A percentile compares a stretch with the other conserved stretches of the same genome.
phyloP scores from a whole-genome alignment of 2,329 filamentous ascomycete genomes.

The Colletotrichum sp. region DNA sequence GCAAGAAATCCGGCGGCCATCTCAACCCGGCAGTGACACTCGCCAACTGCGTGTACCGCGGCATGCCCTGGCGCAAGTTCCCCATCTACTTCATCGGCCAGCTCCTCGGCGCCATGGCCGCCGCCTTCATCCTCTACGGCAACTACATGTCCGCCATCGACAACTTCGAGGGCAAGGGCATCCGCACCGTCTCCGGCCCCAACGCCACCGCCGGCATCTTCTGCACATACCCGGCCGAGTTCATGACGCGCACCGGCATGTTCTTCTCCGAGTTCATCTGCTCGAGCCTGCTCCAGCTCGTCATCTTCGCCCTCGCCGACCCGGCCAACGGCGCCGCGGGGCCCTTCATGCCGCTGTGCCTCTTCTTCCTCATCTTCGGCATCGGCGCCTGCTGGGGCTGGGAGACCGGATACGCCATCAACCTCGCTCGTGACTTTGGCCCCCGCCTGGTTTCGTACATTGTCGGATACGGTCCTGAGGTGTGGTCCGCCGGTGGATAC shows the following conservation, averaged over 20 bases:
- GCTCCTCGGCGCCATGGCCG: slow-evolving; percentile 70
- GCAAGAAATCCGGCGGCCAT: slow-evolving; percentile 69
- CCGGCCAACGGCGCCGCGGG: slow-evolving; percentile 61
- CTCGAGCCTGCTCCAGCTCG: slow-evolving; percentile 71
- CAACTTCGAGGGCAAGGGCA: slow-evolving; percentile 63
- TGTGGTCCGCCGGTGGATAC: slow-evolving; percentile 71
- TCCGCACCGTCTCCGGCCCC: slow-evolving; percentile 64
- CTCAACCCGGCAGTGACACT: slow-evolving; percentile 76
- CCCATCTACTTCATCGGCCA: slow-evolving; percentile 73
- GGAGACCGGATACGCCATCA: slow-evolving; percentile 80
- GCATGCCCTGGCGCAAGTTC: slow-evolving; percentile 72
- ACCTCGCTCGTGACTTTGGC: slow-evolving; percentile 75
- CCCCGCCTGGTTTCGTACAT: slow-evolving; percentile 71
- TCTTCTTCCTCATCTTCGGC: slow-evolving; percentile 78
- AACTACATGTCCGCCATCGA: slow-evolving; percentile 72
- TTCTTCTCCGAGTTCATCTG: slow-evolving; percentile 78
- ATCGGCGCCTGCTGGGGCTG: slow-evolving; percentile 77
- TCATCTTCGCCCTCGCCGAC: slow-evolving; percentile 73
- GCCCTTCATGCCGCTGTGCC: slow-evolving; percentile 60
- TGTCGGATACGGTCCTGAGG: slow-evolving; percentile 70
- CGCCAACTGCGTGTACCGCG: slow-evolving; percentile 71
- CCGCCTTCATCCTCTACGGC: slow-evolving; percentile 60
- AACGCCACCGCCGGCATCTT: slow-evolving; percentile 74
- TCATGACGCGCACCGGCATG: slow-evolving; percentile 70
- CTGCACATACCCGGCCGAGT: slow-evolving; percentile 72